Conservation (phyloP, 441 rosid genomes). For the Bocquillonia castaneifolia region DNA sequence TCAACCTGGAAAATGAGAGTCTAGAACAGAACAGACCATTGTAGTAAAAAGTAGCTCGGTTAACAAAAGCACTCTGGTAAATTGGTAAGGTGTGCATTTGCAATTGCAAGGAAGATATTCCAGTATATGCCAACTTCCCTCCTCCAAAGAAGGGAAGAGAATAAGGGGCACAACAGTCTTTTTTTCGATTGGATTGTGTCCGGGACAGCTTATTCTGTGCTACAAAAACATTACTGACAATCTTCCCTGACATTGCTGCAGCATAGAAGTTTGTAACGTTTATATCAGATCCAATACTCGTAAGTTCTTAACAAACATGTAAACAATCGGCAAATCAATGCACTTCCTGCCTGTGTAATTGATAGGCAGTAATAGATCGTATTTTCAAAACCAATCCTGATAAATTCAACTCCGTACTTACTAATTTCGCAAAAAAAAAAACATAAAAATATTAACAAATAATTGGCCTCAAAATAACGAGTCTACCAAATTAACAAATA, state of each 20-base stretch:
- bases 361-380: too few species aligned
- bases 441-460: too few species aligned
- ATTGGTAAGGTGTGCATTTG: slow-evolving; percentile 45
- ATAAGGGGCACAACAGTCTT: slow-evolving; percentile 53
- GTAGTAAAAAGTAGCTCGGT: slow-evolving; percentile 60
- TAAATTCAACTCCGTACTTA: too few species aligned
- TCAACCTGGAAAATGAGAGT: slow-evolving; percentile 54
- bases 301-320: too few species aligned
- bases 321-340: too few species aligned
- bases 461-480: too few species aligned
- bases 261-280: slow-evolving; percentile 48
- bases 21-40: slow-evolving; percentile 98
- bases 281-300: slow-evolving; percentile 30
- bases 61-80: slow-evolving; percentile 55
- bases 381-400: too few species aligned
- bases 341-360: too few species aligned
- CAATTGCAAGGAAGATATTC: slow-evolving; percentile 74
- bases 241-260: slow-evolving; percentile 79
- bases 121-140: slow-evolving; percentile 78
- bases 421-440: too few species aligned
- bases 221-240: slow-evolving; percentile 72
- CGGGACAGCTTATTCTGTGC: slow-evolving; percentile 68
- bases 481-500: too few species aligned
- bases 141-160: slow-evolving; percentile 66
- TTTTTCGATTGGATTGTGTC: slow-evolving; percentile 40